These are phyloP conservation scores for Boletus mariae DNA, from an alignment of 1,284 basidiomycete species.

Conservation along the genomic window DNA sequence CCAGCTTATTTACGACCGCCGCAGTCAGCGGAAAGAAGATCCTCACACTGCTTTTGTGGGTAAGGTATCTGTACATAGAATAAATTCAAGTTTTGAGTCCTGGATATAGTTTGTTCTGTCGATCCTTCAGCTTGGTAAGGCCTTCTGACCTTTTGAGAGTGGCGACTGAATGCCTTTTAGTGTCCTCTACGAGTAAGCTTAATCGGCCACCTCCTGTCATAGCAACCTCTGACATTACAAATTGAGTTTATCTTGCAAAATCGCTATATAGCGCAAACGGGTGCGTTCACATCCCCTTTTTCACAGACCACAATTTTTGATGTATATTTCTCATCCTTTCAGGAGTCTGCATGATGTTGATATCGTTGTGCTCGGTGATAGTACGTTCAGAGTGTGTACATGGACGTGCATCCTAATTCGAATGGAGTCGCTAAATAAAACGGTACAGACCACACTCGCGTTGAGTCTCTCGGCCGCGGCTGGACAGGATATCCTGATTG, in stretches of 20 bases:
- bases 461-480: neutral
- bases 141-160: neutral
- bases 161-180: conserved; percentile 1
- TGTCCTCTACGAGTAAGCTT: neutral
- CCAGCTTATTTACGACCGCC: neutral
- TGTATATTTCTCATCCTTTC: neutral
- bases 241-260: conserved; percentile 6
- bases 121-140: conserved; percentile 9
- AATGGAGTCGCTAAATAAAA: neutral
- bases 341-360: neutral
- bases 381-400: neutral
- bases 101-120: neutral
- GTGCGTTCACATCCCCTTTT: conserved; percentile 1
- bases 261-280: conserved; percentile 7
- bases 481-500: conserved; percentile 4
- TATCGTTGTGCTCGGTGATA: neutral
- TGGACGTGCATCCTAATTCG: neutral
- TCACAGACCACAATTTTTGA: neutral
- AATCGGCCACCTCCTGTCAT: neutral
- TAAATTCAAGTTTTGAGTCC: neutral
- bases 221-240: neutral
- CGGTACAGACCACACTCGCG: neutral
- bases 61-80: neutral
- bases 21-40: conserved; percentile 11
- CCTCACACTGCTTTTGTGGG: conserved; percentile 9